Base-by-base conservation (phyloP, 2,329 filamentous ascomycete genomes). In the Lachnellula suecica region DNA sequence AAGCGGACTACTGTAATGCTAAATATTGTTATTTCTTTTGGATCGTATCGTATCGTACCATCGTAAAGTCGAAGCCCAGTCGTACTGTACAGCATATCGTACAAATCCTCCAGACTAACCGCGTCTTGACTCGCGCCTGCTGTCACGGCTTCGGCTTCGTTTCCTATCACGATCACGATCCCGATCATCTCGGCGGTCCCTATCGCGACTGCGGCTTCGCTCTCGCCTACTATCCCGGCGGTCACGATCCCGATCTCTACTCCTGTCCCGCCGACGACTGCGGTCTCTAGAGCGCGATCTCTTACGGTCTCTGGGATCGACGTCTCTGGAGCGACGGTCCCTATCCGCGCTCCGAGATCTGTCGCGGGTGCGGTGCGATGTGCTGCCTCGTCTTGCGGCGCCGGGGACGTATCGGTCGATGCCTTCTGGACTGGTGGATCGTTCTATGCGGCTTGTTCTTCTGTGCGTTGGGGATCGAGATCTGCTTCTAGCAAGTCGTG, bases 391-490 rank as follows among this genome's bases (percentile, higher is more conserved):
- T 29, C 64, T 57, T 35, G 54, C 53, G 20, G 58, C 57, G 24
- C 60, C 61, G 37, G 66, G 66, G 9, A 68, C 64, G 54, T 68
- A 69, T 10, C 66, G 65, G 47, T 69, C 66, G 34, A 68, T 67
- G 25, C 66, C 63, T 17, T 59, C 34, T 13, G 66, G 66, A 52
- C 66, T 67, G 6, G 64, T 65, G 29, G 63, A 66, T 49, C 66
- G 62, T 35, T 66, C 63, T 15, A 63, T 60, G 11, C 64, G 54
- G 40, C 63, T 67, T 23, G 57, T 51, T 25, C 64, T 55, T 54
- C 62, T 61, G 29, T 19, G 55, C 37, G 40, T 51, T 23, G 55
- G 45, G 7, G 56, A 59, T 29, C 64, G 51, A 5, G 64, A 64
- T 49, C 64, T 62, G 25, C 59, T 66, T 69, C 70, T 46, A 55